Evolutionary conservation across 768 basidiomycete genomes (phyloP), one percentile per base, ranked within the genome.

Genomic region (Tulasnella sp.): DNA sequence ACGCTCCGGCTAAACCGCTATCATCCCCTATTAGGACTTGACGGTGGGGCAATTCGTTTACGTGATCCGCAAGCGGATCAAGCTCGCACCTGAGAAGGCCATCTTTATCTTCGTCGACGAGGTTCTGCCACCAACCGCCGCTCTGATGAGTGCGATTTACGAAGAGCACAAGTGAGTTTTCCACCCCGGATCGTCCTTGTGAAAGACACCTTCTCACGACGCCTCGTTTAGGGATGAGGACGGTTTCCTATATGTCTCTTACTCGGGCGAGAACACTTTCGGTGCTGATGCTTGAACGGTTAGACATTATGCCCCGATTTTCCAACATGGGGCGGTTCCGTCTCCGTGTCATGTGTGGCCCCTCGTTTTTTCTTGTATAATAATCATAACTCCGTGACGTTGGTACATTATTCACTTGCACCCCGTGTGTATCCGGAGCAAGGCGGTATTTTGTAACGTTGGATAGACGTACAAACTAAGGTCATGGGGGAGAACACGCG

Each of bases 61-160:
- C 85, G 98, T 99, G 44, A 99, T 99, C 84, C 92, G 98, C 83
- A 99, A 99, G 88, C 93, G 98, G 80, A 99, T 99, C 92, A 99
- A 99, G 91, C 90, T 99, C 78, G 94, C 96, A 32, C 96, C 98
- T 42, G 98, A 99, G 90, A 98, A 98, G 87, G 98, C 98, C 48
- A 99, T 99, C 86, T 99, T 99, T 87, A 98, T 99, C 85, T 99
- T 99, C 82, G 98, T 99, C 74, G 96, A 99, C 82, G 98, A 99
- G 84, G 96, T 99, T 75, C 88, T 99, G 39, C 98, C 98, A 67
- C 98, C 98, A 61, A 99, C 98, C 0, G 98, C 97, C 18, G 96
- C 97, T 3, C 87, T 99, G 72, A 99, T 99, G 98, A 96, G 94
- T 82, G 91, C 95, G 77, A 98, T 99, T 83, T 99, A 99, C 83